These are phyloP conservation scores for Tuber borchii DNA, from an alignment of 495 filamentous ascomycete species.

Conservation along the genomic window DNA sequence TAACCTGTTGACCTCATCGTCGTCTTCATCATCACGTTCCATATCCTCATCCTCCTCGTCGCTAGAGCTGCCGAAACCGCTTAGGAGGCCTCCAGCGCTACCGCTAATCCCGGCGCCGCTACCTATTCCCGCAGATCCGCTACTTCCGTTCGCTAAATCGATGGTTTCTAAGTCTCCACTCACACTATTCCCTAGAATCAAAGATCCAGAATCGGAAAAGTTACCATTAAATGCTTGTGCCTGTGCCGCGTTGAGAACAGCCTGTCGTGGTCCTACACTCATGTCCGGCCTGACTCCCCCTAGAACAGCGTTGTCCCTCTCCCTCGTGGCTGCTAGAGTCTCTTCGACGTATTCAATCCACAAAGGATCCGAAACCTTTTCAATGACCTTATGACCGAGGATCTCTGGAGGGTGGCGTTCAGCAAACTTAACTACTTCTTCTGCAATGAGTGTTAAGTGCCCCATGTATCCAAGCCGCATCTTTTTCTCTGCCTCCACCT, in stretches of 20 bases:
- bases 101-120: slow-evolving; percentile 57
- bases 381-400: slow-evolving; percentile 73
- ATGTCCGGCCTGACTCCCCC: slow-evolving; percentile 90
- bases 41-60: slow-evolving; percentile 96
- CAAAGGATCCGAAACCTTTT: slow-evolving; percentile 75
- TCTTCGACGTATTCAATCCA: slow-evolving; percentile 97
- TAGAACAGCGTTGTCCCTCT: slow-evolving; percentile 97
- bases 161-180: slow-evolving; percentile 61
- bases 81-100: slow-evolving; percentile 65
- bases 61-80: slow-evolving; percentile 91
- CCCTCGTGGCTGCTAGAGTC: slow-evolving; percentile 83
- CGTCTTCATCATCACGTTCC: slow-evolving; percentile 76
- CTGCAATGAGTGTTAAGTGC: slow-evolving; percentile 91
- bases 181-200: slow-evolving; percentile 49
- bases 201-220: slow-evolving; percentile 61
- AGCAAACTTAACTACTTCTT: slow-evolving; percentile 98
- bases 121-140: slow-evolving; percentile 49
- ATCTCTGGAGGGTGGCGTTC: slow-evolving; percentile 87
- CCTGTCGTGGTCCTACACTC: slow-evolving; percentile 61
- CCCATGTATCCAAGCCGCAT: slow-evolving; percentile 98
- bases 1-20: slow-evolving; percentile 44
- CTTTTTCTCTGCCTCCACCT: slow-evolving; percentile 68
- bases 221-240: slow-evolving; percentile 55
- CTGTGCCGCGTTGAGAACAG: slow-evolving; percentile 57
- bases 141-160: slow-evolving; percentile 63